These are phyloP conservation scores for Pouteria campechiana DNA, from an alignment of 179 eudicot genomes.

Conservation along the genomic window DNA sequence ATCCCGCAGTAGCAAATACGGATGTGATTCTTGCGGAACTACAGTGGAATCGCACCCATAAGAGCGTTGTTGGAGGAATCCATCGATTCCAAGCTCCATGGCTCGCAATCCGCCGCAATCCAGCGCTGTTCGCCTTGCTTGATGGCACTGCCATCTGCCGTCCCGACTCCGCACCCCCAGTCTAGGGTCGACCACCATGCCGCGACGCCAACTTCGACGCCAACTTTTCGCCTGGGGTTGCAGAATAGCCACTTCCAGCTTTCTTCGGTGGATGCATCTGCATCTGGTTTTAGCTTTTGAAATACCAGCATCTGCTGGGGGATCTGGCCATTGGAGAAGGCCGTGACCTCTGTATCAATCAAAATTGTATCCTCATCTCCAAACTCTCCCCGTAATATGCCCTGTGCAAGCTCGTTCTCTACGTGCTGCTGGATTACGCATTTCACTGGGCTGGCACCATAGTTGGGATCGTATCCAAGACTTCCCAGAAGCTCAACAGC, in stretches of 20 bases:
- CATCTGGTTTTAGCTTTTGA: conserved; percentile 24
- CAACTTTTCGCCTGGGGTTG: too few relatives aligned
- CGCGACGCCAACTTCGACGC: too few relatives aligned
- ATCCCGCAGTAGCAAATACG: conserved; percentile 14
- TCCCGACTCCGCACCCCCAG: too few relatives aligned
- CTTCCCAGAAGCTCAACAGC: conserved; percentile 71
- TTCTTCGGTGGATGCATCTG: conserved; percentile 25
- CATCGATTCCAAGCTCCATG: too few relatives aligned
- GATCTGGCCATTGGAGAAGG: conserved; percentile 64
- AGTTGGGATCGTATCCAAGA: conserved; percentile 91
- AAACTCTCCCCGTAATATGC: conserved; percentile 77
- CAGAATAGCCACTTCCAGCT: too few relatives aligned
- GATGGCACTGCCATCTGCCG: too few relatives aligned
- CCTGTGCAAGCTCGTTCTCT: conserved; percentile 91
- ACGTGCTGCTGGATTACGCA: conserved; percentile 78
- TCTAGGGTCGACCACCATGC: too few relatives aligned
- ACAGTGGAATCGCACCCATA: too few relatives aligned
- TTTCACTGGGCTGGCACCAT: conserved; percentile 93
- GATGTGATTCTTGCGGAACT: conserved; percentile 7
- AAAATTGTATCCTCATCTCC: conserved; percentile 67
- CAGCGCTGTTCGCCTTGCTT: too few relatives aligned
- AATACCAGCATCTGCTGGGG: conserved; percentile 76
- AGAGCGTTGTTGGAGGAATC: too few relatives aligned
- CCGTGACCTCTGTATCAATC: conserved; percentile 69
- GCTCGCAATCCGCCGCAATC: too few relatives aligned